Percentiles rank a stretch among this genome's conserved stretches.
phyloP scores from a whole-genome alignment of 352 stramenopile species.

The Elongisporangium anandrum region DNA sequence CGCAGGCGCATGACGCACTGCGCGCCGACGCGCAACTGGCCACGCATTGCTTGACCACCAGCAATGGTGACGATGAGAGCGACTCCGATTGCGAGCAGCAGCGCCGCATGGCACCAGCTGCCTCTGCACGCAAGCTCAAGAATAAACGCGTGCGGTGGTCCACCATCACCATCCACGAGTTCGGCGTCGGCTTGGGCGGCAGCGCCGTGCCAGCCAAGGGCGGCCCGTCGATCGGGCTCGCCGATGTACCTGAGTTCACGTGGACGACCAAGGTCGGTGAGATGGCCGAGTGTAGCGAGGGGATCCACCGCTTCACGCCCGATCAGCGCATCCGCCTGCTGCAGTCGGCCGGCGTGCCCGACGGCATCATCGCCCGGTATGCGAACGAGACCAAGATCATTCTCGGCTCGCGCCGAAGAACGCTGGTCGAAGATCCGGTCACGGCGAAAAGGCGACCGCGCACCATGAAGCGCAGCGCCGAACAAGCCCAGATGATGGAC shows the following conservation, averaged over 20 bases:
- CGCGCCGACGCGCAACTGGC: neutral
- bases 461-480: slow-evolving; percentile 33
- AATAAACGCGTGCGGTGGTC: slow-evolving; percentile 36
- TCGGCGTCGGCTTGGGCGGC: slow-evolving; percentile 36
- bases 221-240: slow-evolving; percentile 35
- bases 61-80: neutral
- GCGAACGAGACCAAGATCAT: slow-evolving; percentile 45
- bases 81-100: neutral
- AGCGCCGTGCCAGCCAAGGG: slow-evolving; percentile 32
- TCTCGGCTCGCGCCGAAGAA: slow-evolving; percentile 28
- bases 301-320: slow-evolving; percentile 37
- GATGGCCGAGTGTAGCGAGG: slow-evolving; percentile 42
- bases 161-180: slow-evolving; percentile 46
- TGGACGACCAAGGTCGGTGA: slow-evolving; percentile 45
- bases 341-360: slow-evolving; percentile 24
- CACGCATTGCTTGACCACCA: neutral
- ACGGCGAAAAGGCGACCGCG: neutral
- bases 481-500: slow-evolving; percentile 33
- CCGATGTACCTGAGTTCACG: slow-evolving; percentile 37
- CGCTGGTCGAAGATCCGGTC: slow-evolving; percentile 23
- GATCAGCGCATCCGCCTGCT: slow-evolving; percentile 30
- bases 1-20: neutral
- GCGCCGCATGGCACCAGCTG: slow-evolving; percentile 2
- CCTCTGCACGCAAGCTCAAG: slow-evolving; percentile 6
- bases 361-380: slow-evolving; percentile 41